Evolutionary conservation across 129 eudicot species (phyloP).

Genomic region (Chrysanthemum makinoi): DNA sequence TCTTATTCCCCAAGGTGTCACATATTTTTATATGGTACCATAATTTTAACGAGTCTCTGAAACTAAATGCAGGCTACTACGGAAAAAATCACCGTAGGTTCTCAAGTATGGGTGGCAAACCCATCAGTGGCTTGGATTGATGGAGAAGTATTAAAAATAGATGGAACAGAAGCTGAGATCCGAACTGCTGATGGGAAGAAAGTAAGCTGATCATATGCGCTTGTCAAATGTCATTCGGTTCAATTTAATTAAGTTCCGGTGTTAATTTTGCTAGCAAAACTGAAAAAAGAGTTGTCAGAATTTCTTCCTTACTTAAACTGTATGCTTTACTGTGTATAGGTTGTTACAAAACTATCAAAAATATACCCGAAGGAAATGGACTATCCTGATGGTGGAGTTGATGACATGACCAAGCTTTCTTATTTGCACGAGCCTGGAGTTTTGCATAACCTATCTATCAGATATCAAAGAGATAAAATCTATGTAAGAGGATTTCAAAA

Average conservation of each 20-base stretch:
- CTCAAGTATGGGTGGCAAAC: constrained; percentile 92
- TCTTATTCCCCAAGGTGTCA: background rate
- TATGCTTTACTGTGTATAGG: constrained; percentile 35
- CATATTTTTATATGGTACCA: constrained; percentile 7
- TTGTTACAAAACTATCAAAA: constrained; percentile 47
- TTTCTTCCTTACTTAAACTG: constrained; percentile 14
- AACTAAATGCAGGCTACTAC: constrained; percentile 63
- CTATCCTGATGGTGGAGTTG: constrained; percentile 91
- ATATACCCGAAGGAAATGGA: constrained; percentile 80
- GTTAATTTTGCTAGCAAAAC: too few relatives aligned
- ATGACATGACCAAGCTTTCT: constrained; percentile 84
- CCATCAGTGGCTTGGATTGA: constrained; percentile 84
- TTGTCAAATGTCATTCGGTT: constrained; percentile 9
- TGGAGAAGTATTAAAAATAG: constrained; percentile 75
- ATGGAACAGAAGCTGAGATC: constrained; percentile 71
- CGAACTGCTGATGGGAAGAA: constrained; percentile 59
- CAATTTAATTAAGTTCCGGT: background rate
- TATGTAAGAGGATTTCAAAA: constrained; percentile 63
- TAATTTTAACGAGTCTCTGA: constrained; percentile 3
- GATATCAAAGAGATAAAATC: constrained; percentile 88
- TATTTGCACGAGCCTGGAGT: constrained; percentile 98
- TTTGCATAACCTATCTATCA: constrained; percentile 73
- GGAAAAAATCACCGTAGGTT: constrained; percentile 67
- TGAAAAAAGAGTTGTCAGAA: background rate
- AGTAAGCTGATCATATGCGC: constrained; percentile 44